phyloP scores from a whole-genome alignment of 1,139 yeast genomes.

The Debaryomyces subglobosus region DNA sequence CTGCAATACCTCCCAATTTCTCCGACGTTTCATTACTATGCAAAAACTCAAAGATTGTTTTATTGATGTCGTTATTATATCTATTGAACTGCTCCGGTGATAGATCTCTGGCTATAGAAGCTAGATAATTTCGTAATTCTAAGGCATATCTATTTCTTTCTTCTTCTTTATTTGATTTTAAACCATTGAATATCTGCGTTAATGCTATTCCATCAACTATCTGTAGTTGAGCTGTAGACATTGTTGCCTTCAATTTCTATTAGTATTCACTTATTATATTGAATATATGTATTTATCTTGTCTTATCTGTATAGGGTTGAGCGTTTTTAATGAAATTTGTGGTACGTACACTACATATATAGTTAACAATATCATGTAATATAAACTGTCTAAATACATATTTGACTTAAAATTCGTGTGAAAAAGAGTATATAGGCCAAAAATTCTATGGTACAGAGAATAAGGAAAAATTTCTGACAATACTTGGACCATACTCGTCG shows the following conservation, averaged over 20 bases:
- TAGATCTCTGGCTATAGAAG: slow-evolving; percentile 71
- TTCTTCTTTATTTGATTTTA: slow-evolving; percentile 52
- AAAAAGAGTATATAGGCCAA: background rate
- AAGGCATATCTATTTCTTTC: slow-evolving; percentile 63
- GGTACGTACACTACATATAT: slow-evolving; percentile 4
- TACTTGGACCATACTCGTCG: slow-evolving; percentile 96
- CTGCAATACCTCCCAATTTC: slow-evolving; percentile 88
- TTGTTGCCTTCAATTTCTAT: slow-evolving; percentile 9
- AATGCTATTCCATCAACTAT: slow-evolving; percentile 55
- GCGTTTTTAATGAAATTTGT: slow-evolving; percentile 1
- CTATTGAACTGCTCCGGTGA: slow-evolving; percentile 79
- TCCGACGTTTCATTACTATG: slow-evolving; percentile 74
- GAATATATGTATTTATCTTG: background rate
- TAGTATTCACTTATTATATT: background rate
- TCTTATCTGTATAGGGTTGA: background rate
- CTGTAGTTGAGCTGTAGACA: slow-evolving; percentile 39
- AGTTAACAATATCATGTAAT: background rate
- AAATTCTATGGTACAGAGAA: slow-evolving; percentile 75
- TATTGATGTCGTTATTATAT: slow-evolving; percentile 84
- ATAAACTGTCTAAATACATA: slow-evolving; percentile 5
- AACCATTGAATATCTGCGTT: slow-evolving; percentile 55
- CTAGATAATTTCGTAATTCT: slow-evolving; percentile 68
- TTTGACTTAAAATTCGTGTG: background rate
- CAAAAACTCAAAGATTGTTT: slow-evolving; percentile 81
- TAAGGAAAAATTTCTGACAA: slow-evolving; percentile 93